These are phyloP conservation scores for Colletotrichum truncatum DNA, from an alignment of 2,329 filamentous ascomycete species.

Conservation along the genomic window DNA sequence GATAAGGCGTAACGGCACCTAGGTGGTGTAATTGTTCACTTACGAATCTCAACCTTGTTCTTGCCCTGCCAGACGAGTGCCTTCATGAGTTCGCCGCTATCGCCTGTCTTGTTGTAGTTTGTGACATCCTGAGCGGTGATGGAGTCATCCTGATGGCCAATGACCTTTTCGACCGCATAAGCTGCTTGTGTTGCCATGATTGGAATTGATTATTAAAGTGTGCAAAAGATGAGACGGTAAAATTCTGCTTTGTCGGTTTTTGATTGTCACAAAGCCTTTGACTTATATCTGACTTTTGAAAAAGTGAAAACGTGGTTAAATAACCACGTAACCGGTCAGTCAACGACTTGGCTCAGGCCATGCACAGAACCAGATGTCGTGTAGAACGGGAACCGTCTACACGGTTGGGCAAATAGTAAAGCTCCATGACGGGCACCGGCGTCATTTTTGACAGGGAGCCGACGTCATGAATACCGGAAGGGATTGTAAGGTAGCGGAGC, in stretches of 20 bases:
- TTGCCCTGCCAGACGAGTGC: slow-evolving; percentile 86
- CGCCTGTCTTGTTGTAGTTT: slow-evolving; percentile 60
- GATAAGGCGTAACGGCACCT: neutral
- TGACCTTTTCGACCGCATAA: slow-evolving; percentile 68
- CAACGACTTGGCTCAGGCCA: too few species aligned
- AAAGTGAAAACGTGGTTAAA: too few species aligned
- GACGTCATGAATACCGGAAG: slow-evolving; percentile 22
- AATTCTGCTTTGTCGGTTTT: too few species aligned
- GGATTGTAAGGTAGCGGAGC: slow-evolving; percentile 7
- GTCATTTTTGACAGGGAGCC: slow-evolving; percentile 16
- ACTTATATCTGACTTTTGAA: too few species aligned
- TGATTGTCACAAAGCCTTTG: too few species aligned
- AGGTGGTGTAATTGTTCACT: slow-evolving; percentile 20
- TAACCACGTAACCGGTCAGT: too few species aligned
- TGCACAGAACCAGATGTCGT: too few species aligned
- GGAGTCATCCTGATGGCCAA: slow-evolving; percentile 75
- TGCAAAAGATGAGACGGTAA: too few species aligned
- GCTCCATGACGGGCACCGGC: slow-evolving; percentile 18
- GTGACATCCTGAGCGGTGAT: slow-evolving; percentile 74
- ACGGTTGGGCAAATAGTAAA: neutral
- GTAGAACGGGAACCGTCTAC: too few species aligned
- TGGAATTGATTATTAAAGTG: neutral
- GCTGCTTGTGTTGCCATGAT: slow-evolving; percentile 74
- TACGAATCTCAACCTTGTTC: slow-evolving; percentile 76
- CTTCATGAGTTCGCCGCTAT: slow-evolving; percentile 74